Evolutionary conservation across 2,329 filamentous ascomycete species (phyloP).

Genomic region (Penicillium griseofulvum): DNA sequence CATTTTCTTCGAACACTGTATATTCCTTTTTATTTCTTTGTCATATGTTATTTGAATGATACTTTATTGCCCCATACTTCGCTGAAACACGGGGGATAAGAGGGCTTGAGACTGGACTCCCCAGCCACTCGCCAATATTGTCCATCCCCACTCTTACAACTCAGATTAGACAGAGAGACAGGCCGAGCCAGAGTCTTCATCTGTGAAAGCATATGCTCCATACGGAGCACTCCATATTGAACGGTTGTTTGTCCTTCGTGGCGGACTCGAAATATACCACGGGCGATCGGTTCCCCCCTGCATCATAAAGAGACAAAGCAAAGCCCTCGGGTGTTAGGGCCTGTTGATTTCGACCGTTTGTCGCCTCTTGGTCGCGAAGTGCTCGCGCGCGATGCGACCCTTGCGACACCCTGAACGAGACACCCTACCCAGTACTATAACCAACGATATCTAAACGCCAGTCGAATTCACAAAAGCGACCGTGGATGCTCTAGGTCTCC

Average conservation of each 20-base stretch:
- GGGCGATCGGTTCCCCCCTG: conserved; percentile 12
- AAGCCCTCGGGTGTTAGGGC: conserved; percentile 1
- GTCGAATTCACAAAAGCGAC: conserved; percentile 1
- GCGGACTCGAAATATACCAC: conserved; percentile 2
- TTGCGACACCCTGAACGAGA: conserved; percentile 3
- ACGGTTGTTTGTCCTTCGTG: not conserved
- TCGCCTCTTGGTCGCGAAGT: conserved; percentile 6
- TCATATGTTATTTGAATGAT: not conserved
- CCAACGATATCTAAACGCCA: not conserved
- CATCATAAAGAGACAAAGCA: conserved; percentile 14
- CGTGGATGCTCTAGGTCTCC: not conserved
- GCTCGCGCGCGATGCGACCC: conserved; percentile 13
- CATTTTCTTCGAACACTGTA: not conserved
- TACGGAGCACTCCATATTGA: not conserved
- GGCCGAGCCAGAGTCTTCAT: not conserved
- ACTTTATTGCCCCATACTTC: not conserved
- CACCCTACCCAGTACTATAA: conserved; percentile 1
- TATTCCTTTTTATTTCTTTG: not conserved
- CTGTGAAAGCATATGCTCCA: not conserved
- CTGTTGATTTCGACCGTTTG: conserved; percentile 8
- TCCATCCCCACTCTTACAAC: conserved; percentile 3
- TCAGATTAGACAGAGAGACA: conserved; percentile 5
- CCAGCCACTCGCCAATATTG: conserved; percentile 8
- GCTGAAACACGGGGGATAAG: not conserved
- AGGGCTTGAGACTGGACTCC: not conserved